Base-by-base conservation (phyloP, 2,329 filamentous ascomycete species). In the Aspergillus ochraceus region DNA sequence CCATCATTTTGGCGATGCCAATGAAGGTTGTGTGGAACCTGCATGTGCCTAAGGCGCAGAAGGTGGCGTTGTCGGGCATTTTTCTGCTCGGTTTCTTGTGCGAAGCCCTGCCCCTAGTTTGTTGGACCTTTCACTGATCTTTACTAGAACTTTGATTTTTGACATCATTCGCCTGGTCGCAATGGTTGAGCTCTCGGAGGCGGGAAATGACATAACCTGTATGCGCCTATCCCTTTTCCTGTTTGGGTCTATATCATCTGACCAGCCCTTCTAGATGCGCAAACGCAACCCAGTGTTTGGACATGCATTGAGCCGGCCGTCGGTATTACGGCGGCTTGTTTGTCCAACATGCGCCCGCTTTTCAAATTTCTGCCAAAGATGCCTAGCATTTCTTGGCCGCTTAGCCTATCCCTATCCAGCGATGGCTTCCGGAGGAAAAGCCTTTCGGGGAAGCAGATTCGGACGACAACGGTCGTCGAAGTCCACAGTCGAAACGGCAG, bases 221-320 rank as follows among this genome's bases (percentile, higher is more conserved):
- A 62, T 24, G 64, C 50, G 1, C 32, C 19, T 19, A 17, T 4
- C n/a, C n/a, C 17, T 29, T 22, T 3, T 42, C n/a, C 45, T 29
- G 45, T 10, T 6, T 22, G 12, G n/a, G 1, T 14, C 24, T 46
- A 14, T 2, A n/a, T 6, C 3, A 1, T 42, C 2, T 36, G n/a
- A n/a, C 57, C 55, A 32, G 47, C 20, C 30, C 17, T 22, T 19
- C 19, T 20, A 71, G 68, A 71, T 29, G 68, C 63, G 39, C 65
- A 72, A 65, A 66, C 71, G 17, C 58, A 62, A 12, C 47, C 61
- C 22, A 68, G 66, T 26, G 69, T 71, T n/a, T 73, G 70, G 71
- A 71, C 70, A 14, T 71, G 69, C 55, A 70, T 72, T 39, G 70
- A 73, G 32, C 66, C 69, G 10, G 66, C 68, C 5, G 68, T 72